Conservation (phyloP, 2,329 filamentous ascomycete genomes). For the Bertia moriformis region DNA sequence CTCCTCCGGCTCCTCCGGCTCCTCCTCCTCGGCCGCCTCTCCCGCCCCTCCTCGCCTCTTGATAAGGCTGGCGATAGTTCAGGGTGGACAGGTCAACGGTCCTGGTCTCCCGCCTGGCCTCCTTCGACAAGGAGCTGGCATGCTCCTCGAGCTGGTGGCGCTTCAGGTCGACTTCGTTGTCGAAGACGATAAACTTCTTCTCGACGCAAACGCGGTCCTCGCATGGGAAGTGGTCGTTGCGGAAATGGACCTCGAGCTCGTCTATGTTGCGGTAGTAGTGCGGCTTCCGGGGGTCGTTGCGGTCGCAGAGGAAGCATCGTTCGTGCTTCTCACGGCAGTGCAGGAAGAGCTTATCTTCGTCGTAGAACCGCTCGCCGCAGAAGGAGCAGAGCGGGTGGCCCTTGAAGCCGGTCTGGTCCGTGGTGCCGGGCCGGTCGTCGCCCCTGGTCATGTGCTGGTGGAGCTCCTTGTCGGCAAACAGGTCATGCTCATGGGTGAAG, state of each 20-base stretch:
- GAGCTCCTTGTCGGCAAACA: slow-evolving; percentile 70
- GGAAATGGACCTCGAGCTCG: slow-evolving; percentile 33
- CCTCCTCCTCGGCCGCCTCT: too few species aligned
- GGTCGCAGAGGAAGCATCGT: slow-evolving; percentile 85
- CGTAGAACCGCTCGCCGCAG: slow-evolving; percentile 83
- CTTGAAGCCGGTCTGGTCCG: slow-evolving; percentile 89
- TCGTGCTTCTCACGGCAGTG: slow-evolving; percentile 93
- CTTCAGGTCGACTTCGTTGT: slow-evolving; percentile 56
- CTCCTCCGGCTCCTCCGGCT: neutral
- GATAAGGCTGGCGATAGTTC: slow-evolving; percentile 21
- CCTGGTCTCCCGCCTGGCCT: slow-evolving; percentile 44
- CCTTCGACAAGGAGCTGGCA: slow-evolving; percentile 49
- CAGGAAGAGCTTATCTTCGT: slow-evolving; percentile 83
- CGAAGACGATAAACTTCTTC: slow-evolving; percentile 60
- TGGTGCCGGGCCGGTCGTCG: slow-evolving; percentile 76
- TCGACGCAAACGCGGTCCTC: slow-evolving; percentile 51
- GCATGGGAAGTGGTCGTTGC: slow-evolving; percentile 49
- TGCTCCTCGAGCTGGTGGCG: slow-evolving; percentile 51
- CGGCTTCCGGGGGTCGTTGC: slow-evolving; percentile 52
- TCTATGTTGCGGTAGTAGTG: slow-evolving; percentile 68
- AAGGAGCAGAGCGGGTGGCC: slow-evolving; percentile 92
- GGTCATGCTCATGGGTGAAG: slow-evolving; percentile 92
- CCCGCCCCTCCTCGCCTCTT: neutral
- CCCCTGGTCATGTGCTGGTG: slow-evolving; percentile 79
- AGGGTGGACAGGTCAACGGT: slow-evolving; percentile 50